A percentile compares a stretch with the other conserved stretches of the same genome.
phyloP scores from a whole-genome alignment of 2,329 filamentous ascomycete species.

The Pleoardoris graminearum region DNA sequence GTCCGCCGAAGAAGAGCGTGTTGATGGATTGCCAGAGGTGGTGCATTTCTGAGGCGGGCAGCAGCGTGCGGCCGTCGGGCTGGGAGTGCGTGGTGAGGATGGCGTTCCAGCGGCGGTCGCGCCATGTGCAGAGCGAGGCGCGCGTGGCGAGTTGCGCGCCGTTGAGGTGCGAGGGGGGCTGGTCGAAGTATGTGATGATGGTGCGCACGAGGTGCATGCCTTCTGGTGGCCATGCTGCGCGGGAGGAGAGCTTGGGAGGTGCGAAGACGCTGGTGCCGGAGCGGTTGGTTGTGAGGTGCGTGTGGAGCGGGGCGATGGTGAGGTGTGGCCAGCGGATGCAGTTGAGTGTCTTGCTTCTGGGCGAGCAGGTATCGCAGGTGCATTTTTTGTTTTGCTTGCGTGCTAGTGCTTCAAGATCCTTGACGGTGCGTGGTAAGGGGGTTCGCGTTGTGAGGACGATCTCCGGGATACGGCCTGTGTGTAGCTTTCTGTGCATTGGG shows the following conservation, averaged over 20 bases:
- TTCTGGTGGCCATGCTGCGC: background rate
- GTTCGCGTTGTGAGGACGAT: background rate
- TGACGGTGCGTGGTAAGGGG: background rate
- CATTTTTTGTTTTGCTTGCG: background rate
- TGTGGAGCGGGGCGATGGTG: background rate
- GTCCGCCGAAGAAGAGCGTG: constrained; percentile 1
- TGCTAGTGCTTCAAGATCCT: background rate
- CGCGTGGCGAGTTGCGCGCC: constrained; percentile 2
- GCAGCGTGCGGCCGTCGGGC: background rate
- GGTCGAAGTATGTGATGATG: constrained; percentile 7
- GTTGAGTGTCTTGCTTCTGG: background rate
- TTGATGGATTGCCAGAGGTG: background rate
- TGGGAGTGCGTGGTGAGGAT: background rate
- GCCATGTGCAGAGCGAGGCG: background rate
- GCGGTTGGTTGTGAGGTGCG: background rate
- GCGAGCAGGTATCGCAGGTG: background rate
- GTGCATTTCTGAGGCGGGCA: constrained; percentile 1
- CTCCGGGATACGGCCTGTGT: background rate
- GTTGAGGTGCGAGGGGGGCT: background rate
- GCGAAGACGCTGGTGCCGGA: constrained; percentile 1
- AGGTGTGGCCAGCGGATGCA: background rate
- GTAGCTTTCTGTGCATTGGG: background rate
- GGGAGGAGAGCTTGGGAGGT: constrained; percentile 1
- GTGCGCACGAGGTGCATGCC: background rate
- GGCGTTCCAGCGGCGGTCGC: background rate